Base-by-base conservation (phyloP, 805 yeast genomes). In the Scheffersomyces amazonensis region DNA sequence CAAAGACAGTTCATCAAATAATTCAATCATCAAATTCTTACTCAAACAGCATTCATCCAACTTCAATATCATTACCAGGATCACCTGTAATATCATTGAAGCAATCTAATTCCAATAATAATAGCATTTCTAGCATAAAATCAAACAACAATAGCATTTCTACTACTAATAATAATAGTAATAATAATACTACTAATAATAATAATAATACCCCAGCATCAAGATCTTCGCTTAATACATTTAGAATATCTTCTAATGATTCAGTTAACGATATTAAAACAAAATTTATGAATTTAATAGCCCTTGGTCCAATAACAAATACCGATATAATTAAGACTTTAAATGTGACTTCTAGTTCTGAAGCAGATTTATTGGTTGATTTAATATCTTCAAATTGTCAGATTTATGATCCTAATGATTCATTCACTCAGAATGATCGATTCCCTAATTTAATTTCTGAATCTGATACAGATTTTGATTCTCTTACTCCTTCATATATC, bases 241-340 rank as follows among this genome's bases (percentile, higher is more conserved):
- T 17, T 29, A 3, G 20, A 16, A 42, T 44, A 13, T 28, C 37
- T 4, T 16, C 34, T 3, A 24, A 23, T 20, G 45, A 42, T 27
- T 21, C 40, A 12, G 13, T 35, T 1, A 43, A 39, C 10, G 23
- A 29, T 5, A 21, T 42, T 4, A 28, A 37, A 13, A 34, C 29
- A 9, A 66, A 72, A 36, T 58, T 76, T 27, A 48, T 74, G 16
- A 73, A 72, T 43, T 52, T 70, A 18, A 48, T 76, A 25, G 76
- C 81, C 1, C 52, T 76, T 30, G 81, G 78, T 1, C 79, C 81
- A 2, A 53, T 58, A 13, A 50, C 74, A 1, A 44, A 53, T 1
- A 46, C 34, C 4, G 16, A 56, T 1, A 46, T 76, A 10, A 42
- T 57, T 7, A 43, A 46, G 22, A 50, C 56, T 16, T 30, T 40